Evolutionary conservation across 495 filamentous ascomycete genomes (phyloP), one percentile per base, ranked within the genome.

Genomic region (Hyaloscypha bicolor): DNA sequence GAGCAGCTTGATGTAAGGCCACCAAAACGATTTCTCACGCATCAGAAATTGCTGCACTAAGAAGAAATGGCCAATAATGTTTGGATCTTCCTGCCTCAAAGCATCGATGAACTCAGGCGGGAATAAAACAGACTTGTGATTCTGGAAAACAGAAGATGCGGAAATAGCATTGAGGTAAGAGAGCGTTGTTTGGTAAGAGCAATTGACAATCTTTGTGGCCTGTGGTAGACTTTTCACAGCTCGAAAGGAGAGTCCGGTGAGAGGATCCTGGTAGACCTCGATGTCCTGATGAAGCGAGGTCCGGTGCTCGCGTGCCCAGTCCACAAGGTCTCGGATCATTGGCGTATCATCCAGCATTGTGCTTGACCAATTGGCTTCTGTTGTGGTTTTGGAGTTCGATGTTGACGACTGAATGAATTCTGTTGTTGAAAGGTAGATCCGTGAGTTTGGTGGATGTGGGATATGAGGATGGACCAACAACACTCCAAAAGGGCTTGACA

Each of bases 1-100:
- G 0, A 86, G 74, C 4, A 79, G 77, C 9, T 75, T 72, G 61
- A 85, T 84, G 66, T 86, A 86, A 14, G 78, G 76, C 71, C 71
- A 79, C 84, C 84, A 86, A 57, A 76, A 77, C 0, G 82, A 85
- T n/a, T 77, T 60, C 33, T 76, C 65, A 8, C 76, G 76, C 55
- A 78, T 74, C 30, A 86, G 77, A 69, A 70, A 74, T 66, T 73
- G 71, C 32, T 73, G 71, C n/a, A 73, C 55, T 3, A 73, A 55
- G 60, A 73, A 71, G 56, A 73, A 73, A 55, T 74, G 55, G 6
- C 71, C 65, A 42, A 73, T 70, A 19, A 73, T 65, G 45, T 71
- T 56, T 8, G 71, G 68, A 33, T 69, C 48, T 2, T 71, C 68
- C 8, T 37, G 14, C 12, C 35, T 30, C 39, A 73, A 42, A 33